Conservation (phyloP, 1,139 yeast genomes). For the Barnettozyma hawaiiensis region DNA sequence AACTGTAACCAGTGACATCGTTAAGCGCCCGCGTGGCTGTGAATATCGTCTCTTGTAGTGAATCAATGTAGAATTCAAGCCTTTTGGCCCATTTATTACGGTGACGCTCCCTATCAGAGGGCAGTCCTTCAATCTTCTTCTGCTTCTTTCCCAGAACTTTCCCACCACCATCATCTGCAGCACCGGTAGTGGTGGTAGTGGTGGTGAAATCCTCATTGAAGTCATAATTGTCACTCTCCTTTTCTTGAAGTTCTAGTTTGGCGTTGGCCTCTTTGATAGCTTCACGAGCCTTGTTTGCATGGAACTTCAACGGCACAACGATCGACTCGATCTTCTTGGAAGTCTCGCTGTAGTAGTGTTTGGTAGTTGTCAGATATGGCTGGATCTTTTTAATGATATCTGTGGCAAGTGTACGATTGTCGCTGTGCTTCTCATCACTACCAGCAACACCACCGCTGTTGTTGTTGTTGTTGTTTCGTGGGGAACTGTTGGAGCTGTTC, state of each 20-base stretch:
- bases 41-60: constrained; percentile 58
- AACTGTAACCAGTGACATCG: constrained; percentile 88
- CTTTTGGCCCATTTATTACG: constrained; percentile 49
- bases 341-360: constrained; percentile 15
- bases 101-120: constrained; percentile 38
- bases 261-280: constrained; percentile 33
- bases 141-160: constrained; percentile 13
- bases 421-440: neutral
- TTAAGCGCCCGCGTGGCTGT: constrained; percentile 73
- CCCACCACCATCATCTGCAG: constrained; percentile 8
- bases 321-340: constrained; percentile 12
- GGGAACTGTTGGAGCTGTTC: neutral
- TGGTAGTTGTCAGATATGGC: constrained; percentile 20
- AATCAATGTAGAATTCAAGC: constrained; percentile 51
- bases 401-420: constrained; percentile 7
- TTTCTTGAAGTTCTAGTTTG: constrained; percentile 31
- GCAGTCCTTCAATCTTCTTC: constrained; percentile 31
- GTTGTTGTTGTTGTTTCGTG: neutral
- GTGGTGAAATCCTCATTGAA: constrained; percentile 31
- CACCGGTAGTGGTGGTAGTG: too few relatives aligned
- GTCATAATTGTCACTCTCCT: constrained; percentile 26
- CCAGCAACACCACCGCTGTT: neutral
- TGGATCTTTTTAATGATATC: constrained; percentile 16
- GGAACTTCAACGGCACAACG: constrained; percentile 20
- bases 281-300: constrained; percentile 28